phyloP scores from a whole-genome alignment of 768 basidiomycete genomes.

The Candolleomyces aberdarensis region DNA sequence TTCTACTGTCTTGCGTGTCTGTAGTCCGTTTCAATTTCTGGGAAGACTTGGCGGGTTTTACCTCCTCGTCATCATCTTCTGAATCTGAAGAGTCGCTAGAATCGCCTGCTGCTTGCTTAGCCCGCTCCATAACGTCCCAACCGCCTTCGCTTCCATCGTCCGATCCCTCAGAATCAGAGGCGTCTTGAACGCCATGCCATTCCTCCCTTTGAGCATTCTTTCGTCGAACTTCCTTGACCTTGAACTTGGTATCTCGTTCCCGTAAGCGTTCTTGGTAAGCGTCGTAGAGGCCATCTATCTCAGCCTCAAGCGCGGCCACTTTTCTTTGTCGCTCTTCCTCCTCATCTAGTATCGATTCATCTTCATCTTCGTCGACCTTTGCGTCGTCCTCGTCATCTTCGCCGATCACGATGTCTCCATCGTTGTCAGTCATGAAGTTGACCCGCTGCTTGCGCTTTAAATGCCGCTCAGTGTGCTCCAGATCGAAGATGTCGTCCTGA shows the following conservation, averaged over 20 bases:
- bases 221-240: conserved; percentile 61
- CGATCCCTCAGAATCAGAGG: conserved; percentile 37
- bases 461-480: conserved; percentile 55
- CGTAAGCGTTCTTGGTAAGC: conserved; percentile 76
- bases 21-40: conserved; percentile 43
- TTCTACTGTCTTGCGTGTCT: not conserved
- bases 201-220: conserved; percentile 48
- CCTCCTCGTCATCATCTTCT: conserved; percentile 26
- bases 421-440: conserved; percentile 36
- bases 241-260: conserved; percentile 86
- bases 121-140: conserved; percentile 63
- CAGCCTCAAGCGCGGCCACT: conserved; percentile 67
- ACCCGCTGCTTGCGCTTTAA: conserved; percentile 38
- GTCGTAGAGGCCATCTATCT: conserved; percentile 87
- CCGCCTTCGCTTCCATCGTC: conserved; percentile 53
- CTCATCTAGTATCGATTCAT: conserved; percentile 42
- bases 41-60: conserved; percentile 8
- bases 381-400: conserved; percentile 26
- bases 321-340: conserved; percentile 72
- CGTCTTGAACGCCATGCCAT: conserved; percentile 19
- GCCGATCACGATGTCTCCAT: conserved; percentile 42
- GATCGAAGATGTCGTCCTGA: conserved; percentile 87
- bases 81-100: conserved; percentile 55
- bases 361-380: conserved; percentile 11
- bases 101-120: conserved; percentile 46